Conservation (phyloP, 306 rosid genomes). For the Acacia acuminata region DNA sequence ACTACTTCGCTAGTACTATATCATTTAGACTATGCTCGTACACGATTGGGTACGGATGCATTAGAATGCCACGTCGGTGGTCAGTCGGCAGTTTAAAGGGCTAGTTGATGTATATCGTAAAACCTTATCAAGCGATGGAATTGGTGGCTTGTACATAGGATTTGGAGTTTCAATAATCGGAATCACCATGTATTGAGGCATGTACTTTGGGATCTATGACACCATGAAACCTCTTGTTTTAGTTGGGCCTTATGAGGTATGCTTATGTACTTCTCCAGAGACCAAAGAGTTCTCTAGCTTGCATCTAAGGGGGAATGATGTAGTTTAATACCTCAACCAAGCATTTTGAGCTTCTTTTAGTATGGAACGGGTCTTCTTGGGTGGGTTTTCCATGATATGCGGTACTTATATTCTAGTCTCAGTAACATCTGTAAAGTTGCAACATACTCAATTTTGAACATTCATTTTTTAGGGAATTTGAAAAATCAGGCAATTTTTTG, state of each 20-base stretch:
- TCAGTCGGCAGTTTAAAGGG: constrained; percentile 81
- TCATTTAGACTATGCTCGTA: constrained; percentile 92
- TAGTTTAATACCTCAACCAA: constrained; percentile 1
- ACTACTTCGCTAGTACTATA: constrained; percentile 82
- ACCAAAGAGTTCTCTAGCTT: background rate
- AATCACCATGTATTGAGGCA: constrained; percentile 88
- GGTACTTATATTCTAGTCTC: background rate
- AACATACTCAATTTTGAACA: constrained; percentile 19
- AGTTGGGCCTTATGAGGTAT: constrained; percentile 89
- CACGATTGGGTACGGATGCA: constrained; percentile 85
- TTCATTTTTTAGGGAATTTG: constrained; percentile 15
- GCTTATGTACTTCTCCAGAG: constrained; percentile 21
- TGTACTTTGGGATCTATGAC: constrained; percentile 97
- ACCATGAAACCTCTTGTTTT: constrained; percentile 81
- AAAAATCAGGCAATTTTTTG: background rate
- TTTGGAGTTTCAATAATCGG: constrained; percentile 88
- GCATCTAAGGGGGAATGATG: constrained; percentile 24
- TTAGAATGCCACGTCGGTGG: constrained; percentile 43
- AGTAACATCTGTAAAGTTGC: background rate
- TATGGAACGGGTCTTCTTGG: constrained; percentile 11
- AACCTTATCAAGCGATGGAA: constrained; percentile 84
- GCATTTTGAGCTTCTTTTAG: constrained; percentile 11
- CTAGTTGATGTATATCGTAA: constrained; percentile 74
- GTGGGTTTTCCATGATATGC: constrained; percentile 6
- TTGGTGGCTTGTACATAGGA: constrained; percentile 85